Evolutionary conservation across 169 alveolate species (phyloP), one percentile per base, ranked within the genome.

Genomic region (Plasmodium gaboni): DNA sequence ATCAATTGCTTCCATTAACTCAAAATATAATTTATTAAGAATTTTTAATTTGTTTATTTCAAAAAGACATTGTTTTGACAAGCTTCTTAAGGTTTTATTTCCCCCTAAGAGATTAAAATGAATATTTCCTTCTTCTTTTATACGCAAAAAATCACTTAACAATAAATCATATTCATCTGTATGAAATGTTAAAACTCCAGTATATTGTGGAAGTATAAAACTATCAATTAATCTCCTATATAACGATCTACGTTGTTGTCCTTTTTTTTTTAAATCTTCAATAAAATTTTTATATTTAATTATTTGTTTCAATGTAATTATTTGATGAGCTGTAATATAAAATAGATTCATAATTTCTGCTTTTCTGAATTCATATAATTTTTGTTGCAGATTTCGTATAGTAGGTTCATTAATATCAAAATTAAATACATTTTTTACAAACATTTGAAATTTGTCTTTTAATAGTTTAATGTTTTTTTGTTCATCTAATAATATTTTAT

Each of bases 21-120:
- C 10, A 51, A 3, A 10, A 44, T 44, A 46, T 19, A 70, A 50
- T 32, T 48, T 70, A 15, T 50, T 70, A 22, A 70, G 1, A 70
- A 70, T 70, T 70, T 46, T 70, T 15, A 70, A 22, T 32, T 70
- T 70, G 65, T 70, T 70, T n/a, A 70, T 32, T 70, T 70, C 51
- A 38, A 38, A 38, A 13, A 13, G 15, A 8, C 50, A 44, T 70
- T 17, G 7, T 9, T 19, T 24, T 42, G 19, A n/a, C 50, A 70
- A 2, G 2, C 67, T 12, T 15, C 38, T 42, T 50, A 12, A 5
- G 15, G 22, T 15, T 0, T 15, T 70, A 70, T 70, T 70, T 13
- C 10, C 64, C 12, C 80, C 65, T 13, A 44, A 63, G 44, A n/a
- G 44, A 28, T 70, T 70, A 70, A 70, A 70, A 70, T 70, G 24